These are phyloP conservation scores for Fusarium poae DNA, from an alignment of 2,329 filamentous ascomycete genomes.

Conservation along the genomic window DNA sequence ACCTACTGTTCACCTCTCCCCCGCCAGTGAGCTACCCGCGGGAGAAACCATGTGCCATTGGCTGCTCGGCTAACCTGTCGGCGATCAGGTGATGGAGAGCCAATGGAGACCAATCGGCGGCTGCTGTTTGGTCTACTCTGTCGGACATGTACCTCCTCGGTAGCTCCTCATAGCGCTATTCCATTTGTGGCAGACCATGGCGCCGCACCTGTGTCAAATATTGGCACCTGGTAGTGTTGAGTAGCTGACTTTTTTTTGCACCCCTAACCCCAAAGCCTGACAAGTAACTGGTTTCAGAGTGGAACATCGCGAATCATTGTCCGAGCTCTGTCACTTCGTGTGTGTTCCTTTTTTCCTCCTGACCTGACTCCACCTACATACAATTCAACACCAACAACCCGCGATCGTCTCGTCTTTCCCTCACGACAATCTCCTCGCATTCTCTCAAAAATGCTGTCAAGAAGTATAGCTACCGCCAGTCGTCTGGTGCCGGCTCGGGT, in stretches of 20 bases:
- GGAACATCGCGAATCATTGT: slow-evolving; percentile 45
- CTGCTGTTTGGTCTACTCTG: slow-evolving; percentile 7
- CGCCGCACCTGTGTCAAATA: slow-evolving; percentile 5
- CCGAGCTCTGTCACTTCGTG: slow-evolving; percentile 31
- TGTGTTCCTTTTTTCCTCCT: slow-evolving; percentile 42
- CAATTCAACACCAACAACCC: slow-evolving; percentile 12
- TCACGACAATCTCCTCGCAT: slow-evolving; percentile 13
- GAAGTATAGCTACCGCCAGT: slow-evolving; percentile 59
- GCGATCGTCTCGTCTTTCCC: slow-evolving; percentile 16
- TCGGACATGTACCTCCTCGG: slow-evolving; percentile 42
- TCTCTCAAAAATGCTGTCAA: slow-evolving; percentile 57
- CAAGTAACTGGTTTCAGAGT: slow-evolving; percentile 32
- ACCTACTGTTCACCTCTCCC: no score
- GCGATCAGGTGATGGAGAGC: slow-evolving; percentile 14
- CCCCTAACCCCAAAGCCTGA: slow-evolving; percentile 20
- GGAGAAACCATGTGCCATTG: slow-evolving; percentile 29
- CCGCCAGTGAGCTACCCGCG: slow-evolving; percentile 1
- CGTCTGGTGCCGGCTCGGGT: slow-evolving; percentile 61
- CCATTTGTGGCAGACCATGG: slow-evolving; percentile 15
- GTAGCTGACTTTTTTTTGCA: slow-evolving; percentile 29
- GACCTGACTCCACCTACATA: slow-evolving; percentile 31
- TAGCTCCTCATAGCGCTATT: neutral
- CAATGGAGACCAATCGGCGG: slow-evolving; percentile 14
- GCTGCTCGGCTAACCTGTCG: slow-evolving; percentile 35
- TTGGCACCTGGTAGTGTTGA: slow-evolving; percentile 7